Base-by-base conservation (phyloP, 768 basidiomycete genomes). In the Albatrellus ellisii region DNA sequence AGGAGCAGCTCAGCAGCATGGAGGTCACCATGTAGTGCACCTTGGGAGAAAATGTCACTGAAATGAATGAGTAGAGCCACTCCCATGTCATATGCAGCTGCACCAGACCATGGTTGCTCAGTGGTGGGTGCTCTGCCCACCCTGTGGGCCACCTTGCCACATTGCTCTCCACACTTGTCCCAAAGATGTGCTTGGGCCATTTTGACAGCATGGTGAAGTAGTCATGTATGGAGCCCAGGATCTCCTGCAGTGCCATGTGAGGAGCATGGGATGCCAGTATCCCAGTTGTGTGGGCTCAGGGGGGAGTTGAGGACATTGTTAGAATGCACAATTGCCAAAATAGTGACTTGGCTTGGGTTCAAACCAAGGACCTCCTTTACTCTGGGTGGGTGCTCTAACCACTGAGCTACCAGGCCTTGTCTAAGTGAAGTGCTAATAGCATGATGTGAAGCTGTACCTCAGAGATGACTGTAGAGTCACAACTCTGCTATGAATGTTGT, bases 1-100 rank as follows among this genome's bases (percentile, higher is more conserved):
- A 35, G 38, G 59, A 59, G 25, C 58, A 59, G 18, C 41, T 25
- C 55, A 59, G 52, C 34, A 59, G 36, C 9, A 59, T 52, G 20
- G 39, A 38, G 38, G 48, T 49, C 20, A 52, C 56, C 33, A 39
- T 46, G 26, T 54, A 41, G 20, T 52, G 53, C 14, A 56, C 59
- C 27, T 49, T 38, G 22, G 39, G 42, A 4, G 56, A 51, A 27
- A 59, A 50, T 35, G 48, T 45, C 12, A 36, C 39, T 11, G 58
- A 59, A 34, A 58, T 53, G 17, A 59, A 46, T 18, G 29, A 33
- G 26, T 41, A 39, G 33, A 54, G 45, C 3, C 55, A 50, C 12
- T 46, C 46, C 56, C 57, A 59, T 3, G 58, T 59, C 10, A 46
- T 50, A 34, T 46, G 54, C n/a, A 51, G 28, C 10, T 45, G 47